Evolutionary conservation across 2,329 filamentous ascomycete species (phyloP).

Genomic region (Fusarium agapanthi): DNA sequence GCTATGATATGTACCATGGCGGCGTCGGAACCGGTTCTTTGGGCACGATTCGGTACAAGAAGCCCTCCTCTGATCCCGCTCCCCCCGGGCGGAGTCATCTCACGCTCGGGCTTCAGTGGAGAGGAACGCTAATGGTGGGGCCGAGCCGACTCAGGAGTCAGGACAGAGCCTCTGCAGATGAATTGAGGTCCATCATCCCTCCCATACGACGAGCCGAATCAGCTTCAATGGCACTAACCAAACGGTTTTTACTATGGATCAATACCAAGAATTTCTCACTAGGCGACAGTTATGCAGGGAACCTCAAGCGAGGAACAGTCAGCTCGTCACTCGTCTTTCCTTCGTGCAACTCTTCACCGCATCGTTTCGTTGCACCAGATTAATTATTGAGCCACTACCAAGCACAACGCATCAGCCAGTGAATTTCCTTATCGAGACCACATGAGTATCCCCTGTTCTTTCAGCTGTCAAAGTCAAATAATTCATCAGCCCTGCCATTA

Average conservation of each 20-base stretch:
- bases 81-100: slow-evolving; percentile 16
- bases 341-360: slow-evolving; percentile 30
- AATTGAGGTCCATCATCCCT: background rate
- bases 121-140: slow-evolving; percentile 12
- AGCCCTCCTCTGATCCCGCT: slow-evolving; percentile 5
- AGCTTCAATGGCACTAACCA: slow-evolving; percentile 2
- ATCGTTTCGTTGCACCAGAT: slow-evolving; percentile 27
- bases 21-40: slow-evolving; percentile 19
- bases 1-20: background rate
- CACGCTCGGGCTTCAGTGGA: slow-evolving; percentile 21
- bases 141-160: slow-evolving; percentile 22
- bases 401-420: slow-evolving; percentile 9
- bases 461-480: slow-evolving; percentile 5
- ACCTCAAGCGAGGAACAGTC: slow-evolving; percentile 21
- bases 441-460: slow-evolving; percentile 18
- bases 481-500: slow-evolving; percentile 1
- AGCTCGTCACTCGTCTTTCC: slow-evolving; percentile 4
- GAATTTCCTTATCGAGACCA: background rate
- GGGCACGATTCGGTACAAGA: slow-evolving; percentile 11
- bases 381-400: slow-evolving; percentile 4
- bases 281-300: slow-evolving; percentile 19
- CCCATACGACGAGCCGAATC: slow-evolving; percentile 21
- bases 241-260: background rate
- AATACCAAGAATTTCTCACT: background rate
- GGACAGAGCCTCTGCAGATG: slow-evolving; percentile 35